Evolutionary conservation across 129 eudicot genomes (phyloP), one percentile per base, ranked within the genome.

Genomic region (Flaveria linearis): DNA sequence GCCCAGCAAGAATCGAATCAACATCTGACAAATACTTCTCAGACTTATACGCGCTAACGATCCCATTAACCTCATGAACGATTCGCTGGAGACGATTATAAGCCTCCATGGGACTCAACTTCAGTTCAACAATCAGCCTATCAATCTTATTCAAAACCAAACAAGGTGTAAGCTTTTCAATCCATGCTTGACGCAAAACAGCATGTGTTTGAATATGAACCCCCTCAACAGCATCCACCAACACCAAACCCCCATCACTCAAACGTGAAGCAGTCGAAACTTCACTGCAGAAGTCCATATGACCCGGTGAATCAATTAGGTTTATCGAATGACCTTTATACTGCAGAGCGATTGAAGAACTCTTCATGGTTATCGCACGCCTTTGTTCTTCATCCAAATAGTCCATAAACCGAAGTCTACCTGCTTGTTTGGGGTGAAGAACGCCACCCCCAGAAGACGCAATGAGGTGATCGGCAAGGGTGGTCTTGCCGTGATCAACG

Each of bases 131-230:
- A 81, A 95, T 95, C 79, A 95, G 83, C 86, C 99, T 82, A 82
- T 95, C 99, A 57, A 95, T 90, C 87, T 95, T 95, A 82, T 95
- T 95, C 84, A 95, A 73, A 68, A 95, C 99, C 80, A 95, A 82
- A 80, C 97, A 89, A 0, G 96, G 97, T 0, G 90, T 87, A 50
- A 95, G 69, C 75, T 95, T 95, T 78, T 95, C 99, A 69, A 94
- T 88, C 99, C 99, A 94, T 3, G 97, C 99, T 56, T 94, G 99
- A 0, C 99, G 85, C 78, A 94, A 72, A 26, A 94, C 99, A 8
- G 97, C 99, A 65, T 94, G 99, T 0, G 99, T 94, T 83, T 94
- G 99, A 81, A 94, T 94, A 73, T 94, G 99, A 56, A 91, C 94
- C 5, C 99, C 99, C 79, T 94, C 99, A 66, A 91, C 99, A 1